phyloP scores from a whole-genome alignment of 805 yeast species.

The Metschnikowia anglica region DNA sequence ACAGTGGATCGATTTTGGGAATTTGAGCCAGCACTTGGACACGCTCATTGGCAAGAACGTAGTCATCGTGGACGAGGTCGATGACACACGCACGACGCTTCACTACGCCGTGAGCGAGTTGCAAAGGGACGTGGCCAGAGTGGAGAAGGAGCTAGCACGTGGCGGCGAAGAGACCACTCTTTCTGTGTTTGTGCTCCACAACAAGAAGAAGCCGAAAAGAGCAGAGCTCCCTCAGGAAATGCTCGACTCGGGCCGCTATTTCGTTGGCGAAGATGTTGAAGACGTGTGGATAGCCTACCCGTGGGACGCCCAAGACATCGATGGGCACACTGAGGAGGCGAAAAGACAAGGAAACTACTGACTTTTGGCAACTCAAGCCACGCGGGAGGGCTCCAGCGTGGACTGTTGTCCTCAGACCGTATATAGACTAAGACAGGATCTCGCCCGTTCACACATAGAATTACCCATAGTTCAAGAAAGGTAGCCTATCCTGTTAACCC shows the following conservation, averaged over 20 bases:
- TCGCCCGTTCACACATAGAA: too few species aligned
- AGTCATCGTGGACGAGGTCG: slow-evolving; percentile 79
- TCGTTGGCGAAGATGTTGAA: slow-evolving; percentile 73
- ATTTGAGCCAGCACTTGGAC: slow-evolving; percentile 51
- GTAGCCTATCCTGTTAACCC: too few species aligned
- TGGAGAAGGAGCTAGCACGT: slow-evolving; percentile 46
- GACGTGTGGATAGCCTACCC: slow-evolving; percentile 87
- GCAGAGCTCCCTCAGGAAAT: slow-evolving; percentile 69
- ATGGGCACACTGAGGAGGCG: slow-evolving; percentile 68
- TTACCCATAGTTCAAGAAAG: too few species aligned
- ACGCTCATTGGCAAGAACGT: slow-evolving; percentile 68
- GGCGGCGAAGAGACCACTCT: slow-evolving; percentile 56
- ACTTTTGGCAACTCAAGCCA: neutral
- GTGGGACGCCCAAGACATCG: slow-evolving; percentile 80
- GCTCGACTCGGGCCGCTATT: slow-evolving; percentile 57
- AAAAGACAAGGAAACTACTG: slow-evolving; percentile 62
- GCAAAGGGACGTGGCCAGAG: slow-evolving; percentile 66
- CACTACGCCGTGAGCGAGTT: slow-evolving; percentile 77
- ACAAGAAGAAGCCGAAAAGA: slow-evolving; percentile 68
- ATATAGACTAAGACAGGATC: too few species aligned
- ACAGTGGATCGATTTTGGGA: slow-evolving; percentile 75
- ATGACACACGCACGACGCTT: slow-evolving; percentile 81
- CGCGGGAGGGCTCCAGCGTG: too few species aligned
- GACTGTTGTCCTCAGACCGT: too few species aligned
- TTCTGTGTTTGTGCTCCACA: slow-evolving; percentile 76